Base-by-base conservation (phyloP, 2,329 filamentous ascomycete genomes). In the Ceratocystis destructans region DNA sequence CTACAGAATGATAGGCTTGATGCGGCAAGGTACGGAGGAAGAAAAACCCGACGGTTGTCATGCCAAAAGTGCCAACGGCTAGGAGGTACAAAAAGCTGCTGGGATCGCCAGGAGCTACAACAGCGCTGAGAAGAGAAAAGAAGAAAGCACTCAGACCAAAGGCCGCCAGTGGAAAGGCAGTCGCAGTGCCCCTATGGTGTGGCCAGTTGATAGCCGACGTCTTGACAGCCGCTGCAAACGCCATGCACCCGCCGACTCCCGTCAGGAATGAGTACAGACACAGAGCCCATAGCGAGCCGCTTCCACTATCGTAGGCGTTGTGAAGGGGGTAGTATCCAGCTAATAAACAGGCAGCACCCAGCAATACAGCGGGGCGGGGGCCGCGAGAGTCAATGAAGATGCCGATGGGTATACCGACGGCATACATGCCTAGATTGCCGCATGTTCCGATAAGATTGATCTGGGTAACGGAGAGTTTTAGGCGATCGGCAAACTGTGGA, bases 111-210 rank as follows among this genome's bases (percentile, higher is more conserved):
- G 90, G 89, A 73, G 96, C 92, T 50, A 90, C 78, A 61, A 95
- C 73, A 20, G 85, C 84, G 25, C 90, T 89, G 44, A 95, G 76
- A 1, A 87, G 81, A 0, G 94, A 93, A 77, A 96, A 99, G 79
- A 97, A 96, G 77, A 99, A 94, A 65, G 94, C 94, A 74, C 92
- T 96, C 67, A 99, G 78, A 2, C 94, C 94, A 73, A 97, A 97
- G 2, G 90, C 92, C 66, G 94, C 90, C 66, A 97, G 77, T 5
- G 94, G 93, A 71, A 97, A 94, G 1, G 92, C 92, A 5, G 94
- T 97, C 5, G 94, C 94, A 2, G 93, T 96, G 66, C 94, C 94
- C 69, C 94, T 85, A 74, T 96, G 88, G 67, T 87, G 83, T 12
- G 93, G 93, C 85, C 92, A 96, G 76, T 96, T 96, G 70, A 94